These are phyloP conservation scores for Pseudogymnoascus sp. DNA, from an alignment of 2,329 filamentous ascomycete species.

Conservation along the genomic window DNA sequence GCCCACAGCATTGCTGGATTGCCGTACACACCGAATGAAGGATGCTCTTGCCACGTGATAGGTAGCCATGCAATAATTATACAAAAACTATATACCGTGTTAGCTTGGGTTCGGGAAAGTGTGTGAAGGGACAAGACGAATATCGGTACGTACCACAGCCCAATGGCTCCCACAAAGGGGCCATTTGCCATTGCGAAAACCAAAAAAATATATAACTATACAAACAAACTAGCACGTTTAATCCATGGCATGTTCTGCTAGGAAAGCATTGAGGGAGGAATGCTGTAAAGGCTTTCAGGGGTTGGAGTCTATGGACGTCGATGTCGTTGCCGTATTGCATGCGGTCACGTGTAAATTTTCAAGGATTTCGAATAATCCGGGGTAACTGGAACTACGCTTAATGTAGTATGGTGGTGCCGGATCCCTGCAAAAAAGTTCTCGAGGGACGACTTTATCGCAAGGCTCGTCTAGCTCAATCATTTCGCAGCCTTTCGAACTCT, in stretches of 20 bases:
- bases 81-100: slow-evolving; percentile 3
- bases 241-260: background rate
- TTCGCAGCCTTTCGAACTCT: slow-evolving; percentile 10
- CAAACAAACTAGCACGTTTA: background rate
- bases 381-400: background rate
- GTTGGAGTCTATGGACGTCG: background rate
- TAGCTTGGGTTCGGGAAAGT: background rate
- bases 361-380: background rate
- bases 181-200: slow-evolving; percentile 2
- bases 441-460: slow-evolving; percentile 5
- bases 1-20: background rate
- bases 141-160: slow-evolving; percentile 2
- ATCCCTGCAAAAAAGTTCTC: slow-evolving; percentile 10
- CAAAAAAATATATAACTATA: background rate
- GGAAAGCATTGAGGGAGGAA: background rate
- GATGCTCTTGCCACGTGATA: slow-evolving; percentile 8
- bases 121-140: background rate
- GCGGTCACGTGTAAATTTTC: background rate
- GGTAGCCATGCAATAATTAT: slow-evolving; percentile 6
- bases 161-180: slow-evolving; percentile 3
- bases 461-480: slow-evolving; percentile 8
- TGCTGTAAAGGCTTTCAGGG: background rate
- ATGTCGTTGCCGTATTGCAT: background rate
- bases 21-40: background rate
- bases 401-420: background rate